phyloP scores from a whole-genome alignment of 352 stramenopile species.

The Pythium coloratum region DNA sequence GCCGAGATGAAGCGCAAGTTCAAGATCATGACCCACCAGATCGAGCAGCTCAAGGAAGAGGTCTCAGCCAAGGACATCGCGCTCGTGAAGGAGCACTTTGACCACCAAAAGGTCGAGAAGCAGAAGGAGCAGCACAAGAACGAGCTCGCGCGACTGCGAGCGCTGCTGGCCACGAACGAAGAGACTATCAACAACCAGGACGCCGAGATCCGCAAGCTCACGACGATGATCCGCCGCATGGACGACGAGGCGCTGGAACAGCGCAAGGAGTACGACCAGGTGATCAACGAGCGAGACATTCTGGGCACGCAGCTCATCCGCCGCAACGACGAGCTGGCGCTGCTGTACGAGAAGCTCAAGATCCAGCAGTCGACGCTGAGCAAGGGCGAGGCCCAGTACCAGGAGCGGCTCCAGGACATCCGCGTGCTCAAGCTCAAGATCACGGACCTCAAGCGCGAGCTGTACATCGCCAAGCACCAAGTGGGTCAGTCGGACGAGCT shows the following conservation, averaged over 20 bases:
- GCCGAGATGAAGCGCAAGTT: conserved; percentile 96
- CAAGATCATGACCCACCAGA: conserved; percentile 96
- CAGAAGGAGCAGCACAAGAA: conserved; percentile 93
- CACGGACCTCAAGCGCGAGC: conserved; percentile 90
- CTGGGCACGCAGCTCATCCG: conserved; percentile 96
- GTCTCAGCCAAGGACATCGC: conserved; percentile 94
- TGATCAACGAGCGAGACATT: conserved; percentile 97
- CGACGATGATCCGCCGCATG: conserved; percentile 91
- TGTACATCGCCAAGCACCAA: conserved; percentile 90
- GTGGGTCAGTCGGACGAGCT: conserved; percentile 86
- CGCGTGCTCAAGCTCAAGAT: conserved; percentile 95
- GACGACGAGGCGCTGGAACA: conserved; percentile 94
- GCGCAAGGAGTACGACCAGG: conserved; percentile 95
- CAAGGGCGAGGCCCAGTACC: conserved; percentile 93
- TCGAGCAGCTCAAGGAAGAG: conserved; percentile 97
- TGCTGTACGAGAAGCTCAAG: conserved; percentile 98
- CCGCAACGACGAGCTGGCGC: conserved; percentile 95
- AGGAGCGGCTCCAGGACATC: conserved; percentile 92
- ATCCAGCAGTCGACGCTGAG: conserved; percentile 94
- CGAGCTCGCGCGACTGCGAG: conserved; percentile 90
- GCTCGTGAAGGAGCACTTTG: conserved; percentile 96
- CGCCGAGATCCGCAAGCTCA: conserved; percentile 92
- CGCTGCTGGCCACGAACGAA: conserved; percentile 86
- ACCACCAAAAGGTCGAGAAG: conserved; percentile 95
- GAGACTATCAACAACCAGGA: conserved; percentile 95